These are phyloP conservation scores for Hypericum androsaemum DNA, from an alignment of 345 rosid species.

Conservation along the genomic window DNA sequence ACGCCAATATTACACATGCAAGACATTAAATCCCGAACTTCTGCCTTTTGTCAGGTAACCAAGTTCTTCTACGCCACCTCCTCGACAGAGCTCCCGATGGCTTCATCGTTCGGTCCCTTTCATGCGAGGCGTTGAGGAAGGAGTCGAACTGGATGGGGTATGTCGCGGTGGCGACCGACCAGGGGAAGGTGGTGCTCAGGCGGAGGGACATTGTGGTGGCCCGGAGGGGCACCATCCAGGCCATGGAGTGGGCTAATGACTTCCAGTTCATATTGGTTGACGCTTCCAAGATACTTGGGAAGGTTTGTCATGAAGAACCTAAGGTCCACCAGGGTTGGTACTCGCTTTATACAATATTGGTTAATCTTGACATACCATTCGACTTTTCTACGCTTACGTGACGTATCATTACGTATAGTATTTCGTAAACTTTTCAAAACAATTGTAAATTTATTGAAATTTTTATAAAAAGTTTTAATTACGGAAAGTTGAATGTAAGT, in stretches of 20 bases:
- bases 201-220: slow-evolving; percentile 45
- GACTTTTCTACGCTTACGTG: too few relatives aligned
- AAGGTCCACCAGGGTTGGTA: slow-evolving; percentile 28
- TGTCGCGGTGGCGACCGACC: slow-evolving; percentile 40
- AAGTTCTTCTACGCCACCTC: slow-evolving; percentile 16
- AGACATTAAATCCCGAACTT: too few relatives aligned
- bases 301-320: not conserved
- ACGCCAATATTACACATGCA: too few relatives aligned
- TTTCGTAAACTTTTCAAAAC: too few relatives aligned
- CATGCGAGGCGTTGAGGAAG: slow-evolving; percentile 9
- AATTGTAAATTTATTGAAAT: too few relatives aligned
- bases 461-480: too few relatives aligned
- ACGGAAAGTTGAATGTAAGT: too few relatives aligned
- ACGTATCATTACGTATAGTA: too few relatives aligned
- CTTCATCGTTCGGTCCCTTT: not conserved
- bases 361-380: too few relatives aligned
- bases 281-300: slow-evolving; percentile 10
- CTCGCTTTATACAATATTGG: slow-evolving; percentile 34
- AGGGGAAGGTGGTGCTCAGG: slow-evolving; percentile 31
- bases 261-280: not conserved
- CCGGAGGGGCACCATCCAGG: slow-evolving; percentile 34
- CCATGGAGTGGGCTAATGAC: slow-evolving; percentile 13
- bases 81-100: not conserved
- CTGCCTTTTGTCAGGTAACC: too few relatives aligned
- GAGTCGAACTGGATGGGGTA: slow-evolving; percentile 37